phyloP scores from a whole-genome alignment of 345 rosid species.

The Moricandia arvensis region DNA sequence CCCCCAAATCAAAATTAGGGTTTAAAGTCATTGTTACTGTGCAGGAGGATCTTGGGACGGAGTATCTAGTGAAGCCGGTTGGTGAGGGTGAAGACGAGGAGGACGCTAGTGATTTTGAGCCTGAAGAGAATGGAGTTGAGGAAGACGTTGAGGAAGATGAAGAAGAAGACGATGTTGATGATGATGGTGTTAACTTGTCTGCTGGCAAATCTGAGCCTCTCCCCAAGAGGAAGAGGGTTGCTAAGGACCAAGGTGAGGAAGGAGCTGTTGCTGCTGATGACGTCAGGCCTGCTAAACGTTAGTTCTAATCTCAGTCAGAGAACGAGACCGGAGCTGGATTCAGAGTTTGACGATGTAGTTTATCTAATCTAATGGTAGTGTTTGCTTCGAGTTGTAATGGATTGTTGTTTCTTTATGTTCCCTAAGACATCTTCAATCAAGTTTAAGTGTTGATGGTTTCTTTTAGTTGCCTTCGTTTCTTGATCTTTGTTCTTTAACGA shows the following conservation, averaged over 20 bases:
- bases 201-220: constrained; percentile 31
- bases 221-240: constrained; percentile 29
- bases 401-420: constrained; percentile 13
- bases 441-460: not conserved
- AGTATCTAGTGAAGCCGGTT: constrained; percentile 73
- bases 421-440: constrained; percentile 14
- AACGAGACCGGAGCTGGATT: not conserved
- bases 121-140: constrained; percentile 64
- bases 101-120: constrained; percentile 82
- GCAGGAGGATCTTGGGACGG: constrained; percentile 81
- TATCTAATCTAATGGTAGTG: constrained; percentile 2
- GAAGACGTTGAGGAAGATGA: constrained; percentile 38
- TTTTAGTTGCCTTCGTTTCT: not conserved
- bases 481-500: not conserved
- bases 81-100: constrained; percentile 78
- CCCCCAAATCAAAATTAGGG: not conserved
- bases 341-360: not conserved
- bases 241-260: constrained; percentile 18
- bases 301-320: constrained; percentile 24
- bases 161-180: constrained; percentile 33
- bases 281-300: constrained; percentile 73
- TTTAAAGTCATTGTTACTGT: not conserved
- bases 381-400: not conserved
- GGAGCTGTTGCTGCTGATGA: constrained; percentile 55
- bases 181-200: constrained; percentile 20